A percentile compares a stretch with the other conserved stretches of the same genome.
Conservation (phyloP, 2,329 filamentous ascomycete genomes). For the Zarea fungicola region DNA sequence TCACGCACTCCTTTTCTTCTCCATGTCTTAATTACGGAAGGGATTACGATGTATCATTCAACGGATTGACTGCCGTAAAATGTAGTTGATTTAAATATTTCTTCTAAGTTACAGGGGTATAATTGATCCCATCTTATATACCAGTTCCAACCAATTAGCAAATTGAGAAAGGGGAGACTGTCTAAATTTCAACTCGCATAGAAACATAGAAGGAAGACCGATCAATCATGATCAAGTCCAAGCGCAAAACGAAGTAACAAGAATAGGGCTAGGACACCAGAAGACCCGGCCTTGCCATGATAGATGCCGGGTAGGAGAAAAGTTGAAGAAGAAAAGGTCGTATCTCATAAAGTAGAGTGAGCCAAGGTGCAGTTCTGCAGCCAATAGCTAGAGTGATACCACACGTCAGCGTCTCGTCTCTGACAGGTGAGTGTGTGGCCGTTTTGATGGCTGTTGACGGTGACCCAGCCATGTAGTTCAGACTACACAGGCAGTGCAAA, state of each 20-base stretch:
- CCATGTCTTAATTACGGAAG: too few species aligned
- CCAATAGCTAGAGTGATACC: too few species aligned
- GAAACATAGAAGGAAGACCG: neutral
- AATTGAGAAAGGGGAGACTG: neutral
- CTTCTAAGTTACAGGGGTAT: slow-evolving; percentile 3
- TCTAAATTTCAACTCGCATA: neutral
- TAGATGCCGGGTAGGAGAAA: neutral
- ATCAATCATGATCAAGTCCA: neutral
- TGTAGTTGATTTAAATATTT: neutral
- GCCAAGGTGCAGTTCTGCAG: neutral
- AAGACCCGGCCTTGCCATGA: too few species aligned
- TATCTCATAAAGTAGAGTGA: slow-evolving; percentile 1
- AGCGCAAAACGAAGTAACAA: neutral
- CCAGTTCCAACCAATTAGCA: neutral
- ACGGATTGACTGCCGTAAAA: too few species aligned
- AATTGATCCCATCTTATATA: slow-evolving; percentile 2
- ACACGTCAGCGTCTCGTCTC: too few species aligned
- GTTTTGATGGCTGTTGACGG: too few species aligned
- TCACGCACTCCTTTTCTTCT: too few species aligned
- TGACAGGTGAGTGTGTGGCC: too few species aligned
- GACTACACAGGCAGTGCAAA: too few species aligned
- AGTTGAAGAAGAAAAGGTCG: neutral
- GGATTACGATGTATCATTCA: too few species aligned
- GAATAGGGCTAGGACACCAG: too few species aligned
- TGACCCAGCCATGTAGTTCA: too few species aligned